Base-by-base conservation (phyloP, 805 yeast species). In the Candida piceae region DNA sequence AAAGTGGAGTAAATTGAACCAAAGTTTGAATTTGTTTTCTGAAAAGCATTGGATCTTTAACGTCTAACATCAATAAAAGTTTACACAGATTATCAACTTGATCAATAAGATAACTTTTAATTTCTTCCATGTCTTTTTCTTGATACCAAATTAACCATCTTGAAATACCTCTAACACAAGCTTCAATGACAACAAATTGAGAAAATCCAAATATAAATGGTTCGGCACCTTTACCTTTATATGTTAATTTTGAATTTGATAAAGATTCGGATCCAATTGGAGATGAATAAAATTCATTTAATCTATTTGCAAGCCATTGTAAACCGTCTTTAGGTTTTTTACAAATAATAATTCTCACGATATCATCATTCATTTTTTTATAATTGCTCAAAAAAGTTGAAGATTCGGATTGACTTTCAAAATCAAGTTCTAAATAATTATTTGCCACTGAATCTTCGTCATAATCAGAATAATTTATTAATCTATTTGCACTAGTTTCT, bases 101-200 rank as follows among this genome's bases (percentile, higher is more conserved):
- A 34, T 72, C 70, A 31, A 66, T 67, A 35, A 78, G 63, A 36
- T 76, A 66, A 16, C 57, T 67, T 34, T 78, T 80, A 11, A 76
- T 66, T 26, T 65, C 63, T 25, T 74, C 79, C 35, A 74, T 69
- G 38, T 71, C 70, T 30, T 70, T 71, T 6, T 78, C 76, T 24
- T 62, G 71, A 50, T 86, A 88, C 96, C 97, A 90, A 13, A 87
- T 78, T 50, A 86, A 78, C 98, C 99, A 94, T 54, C 99, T 75
- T 10, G 93, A 80, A 17, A 94, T 81, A 25, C 97, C 98, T 41
- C 95, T 74, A 23, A 93, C 76, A 48, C 94, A 82, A 24, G 95
- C 82, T 59, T 90, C 97, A 19, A 88, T 85, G 18, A 88, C 77
- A 53, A 79, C 80, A 42, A 93, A 78, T 55, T 88, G 96, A 0